These are phyloP conservation scores for Areca catechu DNA, from an alignment of 176 grass and related monocot species.

Conservation along the genomic window DNA sequence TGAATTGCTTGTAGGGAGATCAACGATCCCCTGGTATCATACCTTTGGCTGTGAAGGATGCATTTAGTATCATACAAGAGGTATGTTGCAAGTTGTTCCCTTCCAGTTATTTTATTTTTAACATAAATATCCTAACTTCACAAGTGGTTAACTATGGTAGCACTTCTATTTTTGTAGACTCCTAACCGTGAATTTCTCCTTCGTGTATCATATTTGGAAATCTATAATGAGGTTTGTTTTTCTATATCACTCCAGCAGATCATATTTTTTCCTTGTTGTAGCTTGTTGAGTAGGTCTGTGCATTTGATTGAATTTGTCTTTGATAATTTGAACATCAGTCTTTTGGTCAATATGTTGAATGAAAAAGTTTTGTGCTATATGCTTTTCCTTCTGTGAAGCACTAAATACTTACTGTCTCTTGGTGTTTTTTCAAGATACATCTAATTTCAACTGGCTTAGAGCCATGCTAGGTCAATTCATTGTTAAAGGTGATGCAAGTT, in stretches of 20 bases:
- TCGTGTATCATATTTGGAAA: slow-evolving; percentile 98
- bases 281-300: no score
- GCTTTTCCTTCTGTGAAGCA: no score
- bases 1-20: slow-evolving; percentile 64
- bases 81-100: slow-evolving; percentile 22
- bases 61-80: slow-evolving; percentile 99
- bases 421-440: no score
- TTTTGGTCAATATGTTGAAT: not conserved
- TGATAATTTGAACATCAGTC: not conserved
- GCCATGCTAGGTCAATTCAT: no score
- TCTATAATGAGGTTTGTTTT: slow-evolving; percentile 92
- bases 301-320: no score
- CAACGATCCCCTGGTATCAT: slow-evolving; percentile 99
- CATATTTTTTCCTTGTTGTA: no score
- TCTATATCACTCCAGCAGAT: not conserved
- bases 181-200: slow-evolving; percentile 94
- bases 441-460: no score
- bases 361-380: not conserved
- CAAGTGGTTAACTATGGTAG: slow-evolving; percentile 2
- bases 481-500: no score
- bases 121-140: no score
- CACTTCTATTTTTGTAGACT: slow-evolving; percentile 42
- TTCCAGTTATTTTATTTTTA: no score
- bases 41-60: slow-evolving; percentile 99
- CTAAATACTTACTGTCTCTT: no score